A percentile compares a stretch with the other conserved stretches of the same genome.
phyloP scores from a whole-genome alignment of 768 basidiomycete species.

The Leucosporidium scottii region DNA sequence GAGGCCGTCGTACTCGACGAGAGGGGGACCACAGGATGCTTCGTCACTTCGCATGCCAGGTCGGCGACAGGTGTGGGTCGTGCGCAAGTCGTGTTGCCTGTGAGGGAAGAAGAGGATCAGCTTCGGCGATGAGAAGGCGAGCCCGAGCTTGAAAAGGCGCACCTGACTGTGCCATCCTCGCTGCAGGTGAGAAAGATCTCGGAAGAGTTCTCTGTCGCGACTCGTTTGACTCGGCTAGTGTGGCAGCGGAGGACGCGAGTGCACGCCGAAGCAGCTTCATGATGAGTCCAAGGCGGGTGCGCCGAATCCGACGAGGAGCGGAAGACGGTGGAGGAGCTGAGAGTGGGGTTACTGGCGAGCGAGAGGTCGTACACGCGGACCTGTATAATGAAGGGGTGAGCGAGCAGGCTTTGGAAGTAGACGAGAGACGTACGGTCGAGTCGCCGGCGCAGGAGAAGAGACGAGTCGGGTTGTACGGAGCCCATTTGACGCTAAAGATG shows the following conservation, averaged over 20 bases:
- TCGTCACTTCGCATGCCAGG: not conserved
- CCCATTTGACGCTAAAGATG: constrained; percentile 35
- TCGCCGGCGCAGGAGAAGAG: constrained; percentile 33
- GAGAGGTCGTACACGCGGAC: constrained; percentile 36
- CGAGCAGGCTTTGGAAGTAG: not conserved
- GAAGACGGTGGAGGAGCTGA: not conserved
- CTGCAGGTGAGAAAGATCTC: constrained; percentile 34
- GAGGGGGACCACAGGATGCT: constrained; percentile 5
- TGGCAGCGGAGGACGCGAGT: constrained; percentile 33
- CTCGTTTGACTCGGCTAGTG: constrained; percentile 33
- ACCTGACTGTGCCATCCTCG: constrained; percentile 36
- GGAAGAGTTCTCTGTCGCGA: constrained; percentile 26
- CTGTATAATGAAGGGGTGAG: not conserved
- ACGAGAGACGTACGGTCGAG: not conserved
- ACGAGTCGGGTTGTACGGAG: constrained; percentile 8
- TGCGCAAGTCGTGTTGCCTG: constrained; percentile 33
- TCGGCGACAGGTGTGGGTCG: constrained; percentile 11
- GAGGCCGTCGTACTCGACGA: constrained; percentile 20
- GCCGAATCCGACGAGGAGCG: too few species aligned
- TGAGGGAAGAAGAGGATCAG: not conserved
- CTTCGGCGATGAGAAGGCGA: not conserved
- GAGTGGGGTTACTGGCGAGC: not conserved
- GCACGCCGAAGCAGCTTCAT: constrained; percentile 10
- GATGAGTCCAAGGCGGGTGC: constrained; percentile 3
- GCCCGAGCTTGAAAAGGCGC: not conserved